Conservation (phyloP, 2,329 filamentous ascomycete species). For the Alternaria conjuncta region DNA sequence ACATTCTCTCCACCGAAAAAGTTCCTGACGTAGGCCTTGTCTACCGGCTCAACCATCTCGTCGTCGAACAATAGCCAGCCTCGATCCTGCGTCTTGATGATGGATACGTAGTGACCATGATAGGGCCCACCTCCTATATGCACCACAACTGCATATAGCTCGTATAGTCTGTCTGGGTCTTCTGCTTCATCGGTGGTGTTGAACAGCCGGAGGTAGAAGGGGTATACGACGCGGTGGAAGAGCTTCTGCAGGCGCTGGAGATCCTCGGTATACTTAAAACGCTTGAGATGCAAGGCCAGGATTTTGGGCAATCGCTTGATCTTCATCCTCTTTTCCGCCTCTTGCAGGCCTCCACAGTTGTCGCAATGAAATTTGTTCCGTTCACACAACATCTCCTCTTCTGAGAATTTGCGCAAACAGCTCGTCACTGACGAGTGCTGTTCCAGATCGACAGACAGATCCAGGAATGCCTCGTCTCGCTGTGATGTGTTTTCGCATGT, state of each 20-base stretch:
- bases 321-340: conserved; percentile 99
- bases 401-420: conserved; percentile 93
- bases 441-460: conserved; percentile 93
- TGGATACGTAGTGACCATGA: conserved; percentile 96
- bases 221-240: conserved; percentile 95
- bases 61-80: conserved; percentile 98
- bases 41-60: conserved; percentile 97
- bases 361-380: conserved; percentile 99
- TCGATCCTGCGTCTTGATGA: conserved; percentile 95
- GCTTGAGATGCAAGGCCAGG: conserved; percentile 88
- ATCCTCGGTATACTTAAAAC: conserved; percentile 98
- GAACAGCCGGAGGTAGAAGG: conserved; percentile 94
- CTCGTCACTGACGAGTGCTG: conserved; percentile 96
- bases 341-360: conserved; percentile 92
- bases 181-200: conserved; percentile 96
- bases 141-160: conserved; percentile 95
- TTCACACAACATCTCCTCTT: conserved; percentile 96
- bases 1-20: conserved; percentile 91
- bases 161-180: conserved; percentile 91
- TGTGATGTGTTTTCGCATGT: conserved; percentile 97
- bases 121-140: conserved; percentile 97
- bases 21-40: conserved; percentile 93
- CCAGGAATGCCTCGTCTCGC: conserved; percentile 92
- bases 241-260: conserved; percentile 92
- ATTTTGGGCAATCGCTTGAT: conserved; percentile 94